These are phyloP conservation scores for Teratosphaeria destructans DNA, from an alignment of 2,329 filamentous ascomycete genomes.

Conservation along the genomic window DNA sequence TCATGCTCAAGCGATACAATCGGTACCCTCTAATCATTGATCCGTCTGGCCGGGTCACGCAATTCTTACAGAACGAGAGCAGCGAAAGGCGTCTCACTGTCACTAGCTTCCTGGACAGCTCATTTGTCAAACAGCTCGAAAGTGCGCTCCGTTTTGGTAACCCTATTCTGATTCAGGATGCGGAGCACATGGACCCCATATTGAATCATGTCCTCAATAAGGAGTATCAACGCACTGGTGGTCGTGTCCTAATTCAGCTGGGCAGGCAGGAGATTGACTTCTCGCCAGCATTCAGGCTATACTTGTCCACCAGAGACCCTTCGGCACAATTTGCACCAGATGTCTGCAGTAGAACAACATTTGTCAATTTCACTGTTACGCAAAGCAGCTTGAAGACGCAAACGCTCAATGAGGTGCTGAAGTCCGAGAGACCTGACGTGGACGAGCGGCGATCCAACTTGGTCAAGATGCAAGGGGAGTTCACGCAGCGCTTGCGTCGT, in stretches of 20 bases:
- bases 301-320: conserved; percentile 88
- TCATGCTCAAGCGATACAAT: conserved; percentile 95
- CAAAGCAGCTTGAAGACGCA: conserved; percentile 98
- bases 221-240: conserved; percentile 96
- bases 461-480: conserved; percentile 97
- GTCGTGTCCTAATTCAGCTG: conserved; percentile 93
- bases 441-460: conserved; percentile 93
- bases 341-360: conserved; percentile 94
- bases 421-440: conserved; percentile 93
- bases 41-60: conserved; percentile 85
- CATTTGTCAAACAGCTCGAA: conserved; percentile 95
- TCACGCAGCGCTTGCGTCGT: conserved; percentile 94
- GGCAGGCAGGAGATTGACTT: conserved; percentile 99
- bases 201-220: conserved; percentile 99
- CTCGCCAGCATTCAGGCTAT: conserved; percentile 90
- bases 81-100: conserved; percentile 89
- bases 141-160: conserved; percentile 96
- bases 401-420: conserved; percentile 92
- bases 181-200: conserved; percentile 91
- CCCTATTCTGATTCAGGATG: conserved; percentile 95
- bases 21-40: conserved; percentile 97
- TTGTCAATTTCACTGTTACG: conserved; percentile 98
- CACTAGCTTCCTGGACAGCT: conserved; percentile 95
- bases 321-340: conserved; percentile 93
- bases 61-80: conserved; percentile 91